Conservation (phyloP, 2,329 filamentous ascomycete genomes). For the Claviceps sorghi region DNA sequence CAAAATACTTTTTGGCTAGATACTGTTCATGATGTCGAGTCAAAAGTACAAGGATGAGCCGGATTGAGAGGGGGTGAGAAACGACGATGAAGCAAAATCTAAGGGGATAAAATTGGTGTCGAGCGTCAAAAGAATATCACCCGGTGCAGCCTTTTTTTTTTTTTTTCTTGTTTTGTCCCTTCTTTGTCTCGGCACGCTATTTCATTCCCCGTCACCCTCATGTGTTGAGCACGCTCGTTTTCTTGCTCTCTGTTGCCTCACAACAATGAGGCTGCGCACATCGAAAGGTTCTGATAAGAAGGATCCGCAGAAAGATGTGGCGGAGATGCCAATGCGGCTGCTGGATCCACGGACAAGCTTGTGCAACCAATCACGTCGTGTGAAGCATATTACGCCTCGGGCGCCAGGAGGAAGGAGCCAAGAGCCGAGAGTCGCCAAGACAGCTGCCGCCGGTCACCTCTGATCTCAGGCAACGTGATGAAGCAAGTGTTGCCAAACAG, state of each 20-base stretch:
- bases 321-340: not conserved
- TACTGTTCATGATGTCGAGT: not conserved
- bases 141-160: not conserved
- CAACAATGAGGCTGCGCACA: not conserved
- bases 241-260: not conserved
- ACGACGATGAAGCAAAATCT: not conserved
- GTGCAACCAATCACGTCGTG: conserved; percentile 9
- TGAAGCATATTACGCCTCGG: not conserved
- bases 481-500: not conserved
- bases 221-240: not conserved
- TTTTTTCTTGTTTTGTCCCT: too few relatives aligned
- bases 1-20: not conserved
- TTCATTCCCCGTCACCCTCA: not conserved
- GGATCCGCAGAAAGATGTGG: not conserved
- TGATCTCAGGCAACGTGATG: too few relatives aligned
- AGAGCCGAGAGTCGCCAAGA: too few relatives aligned
- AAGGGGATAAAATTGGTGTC: not conserved
- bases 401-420: too few relatives aligned
- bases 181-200: too few relatives aligned
- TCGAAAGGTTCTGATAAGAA: not conserved
- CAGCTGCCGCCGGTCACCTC: too few relatives aligned
- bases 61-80: not conserved
- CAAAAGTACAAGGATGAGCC: not conserved
- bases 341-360: not conserved
- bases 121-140: not conserved